Percentiles rank a stretch among this genome's conserved stretches.
Conservation (phyloP, 2,329 filamentous ascomycete species). For the Cladophialophora carrionii region DNA sequence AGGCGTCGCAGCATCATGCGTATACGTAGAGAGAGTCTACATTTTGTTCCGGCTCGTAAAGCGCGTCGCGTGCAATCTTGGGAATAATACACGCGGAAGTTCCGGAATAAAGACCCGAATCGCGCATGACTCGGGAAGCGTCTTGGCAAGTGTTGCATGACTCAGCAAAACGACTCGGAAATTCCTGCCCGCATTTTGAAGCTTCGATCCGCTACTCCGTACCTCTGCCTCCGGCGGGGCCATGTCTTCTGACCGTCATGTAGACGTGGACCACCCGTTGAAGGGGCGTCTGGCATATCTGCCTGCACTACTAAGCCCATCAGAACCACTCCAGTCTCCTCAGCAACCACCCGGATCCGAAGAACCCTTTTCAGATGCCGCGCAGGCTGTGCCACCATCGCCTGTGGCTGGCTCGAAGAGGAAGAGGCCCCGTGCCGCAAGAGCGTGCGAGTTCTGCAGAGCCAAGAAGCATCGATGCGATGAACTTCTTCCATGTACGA, state of each 20-base stretch:
- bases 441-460: slow-evolving; percentile 53
- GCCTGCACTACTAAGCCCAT: neutral
- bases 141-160: neutral
- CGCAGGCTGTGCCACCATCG: neutral
- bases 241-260: slow-evolving; percentile 1
- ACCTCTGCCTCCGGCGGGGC: neutral
- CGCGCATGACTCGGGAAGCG: neutral
- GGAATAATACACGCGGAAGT: neutral
- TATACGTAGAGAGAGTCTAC: neutral
- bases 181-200: neutral
- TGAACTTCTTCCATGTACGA: slow-evolving; percentile 49
- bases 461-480: slow-evolving; percentile 56
- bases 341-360: neutral
- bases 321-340: neutral
- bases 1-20: neutral
- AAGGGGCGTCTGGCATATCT: slow-evolving; percentile 6
- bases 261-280: neutral
- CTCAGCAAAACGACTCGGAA: neutral
- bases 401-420: slow-evolving; percentile 5
- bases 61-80: neutral
- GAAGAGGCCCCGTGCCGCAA: slow-evolving; percentile 48
- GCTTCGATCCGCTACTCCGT: neutral
- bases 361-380: neutral
- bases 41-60: neutral
- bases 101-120: neutral